Evolutionary conservation across 306 rosid species (phyloP), one percentile per base, ranked within the genome.

Genomic region (Glycyrrhiza uralensis): DNA sequence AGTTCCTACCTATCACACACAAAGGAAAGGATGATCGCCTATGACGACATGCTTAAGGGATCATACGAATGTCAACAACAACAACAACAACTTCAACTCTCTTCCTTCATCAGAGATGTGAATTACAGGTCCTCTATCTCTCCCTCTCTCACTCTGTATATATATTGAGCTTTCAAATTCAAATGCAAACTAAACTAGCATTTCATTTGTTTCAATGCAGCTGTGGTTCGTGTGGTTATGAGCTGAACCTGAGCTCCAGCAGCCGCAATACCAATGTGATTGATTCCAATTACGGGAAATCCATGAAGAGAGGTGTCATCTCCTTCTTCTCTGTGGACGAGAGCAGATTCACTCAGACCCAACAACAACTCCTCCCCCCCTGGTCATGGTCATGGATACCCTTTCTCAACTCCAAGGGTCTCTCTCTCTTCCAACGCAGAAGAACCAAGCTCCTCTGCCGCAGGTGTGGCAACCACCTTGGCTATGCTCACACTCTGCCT

Each of bases 181-280:
- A n/a, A 71, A 45, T 41, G 28, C 67, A 26, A 44, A 33, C 59
- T 66, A 38, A 56, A 28, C 1, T 26, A 38, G 14, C 12, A 17
- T 11, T 1, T 3, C 24, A 57, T 20, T 2, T 24, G 18, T 15
- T 14, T 14, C 7, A n/a, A 28, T 70, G 61, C 38, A 79, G 83
- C 30, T 79, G 83, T 7, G 79, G 83, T 49, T 72, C 83, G 5
- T 79, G 83, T 18, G 66, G 83, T 38, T 79, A 79, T 49, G 79
- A 79, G 39, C 70, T 79, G 44, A 73, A 79, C 60, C 66, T 73
- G 52, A 79, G 61, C 51, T 79, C 83, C 4, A 67, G 79, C 51
- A 79, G 74, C 75, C 79, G 83, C 66, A 57, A 20, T 66, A 74
- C 76, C 42, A 33, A 15, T 20, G 29, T 65, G 23, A 12, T 47